Conservation (phyloP, 2,329 filamentous ascomycete genomes). For the Arthrobotrys entomopaga region DNA sequence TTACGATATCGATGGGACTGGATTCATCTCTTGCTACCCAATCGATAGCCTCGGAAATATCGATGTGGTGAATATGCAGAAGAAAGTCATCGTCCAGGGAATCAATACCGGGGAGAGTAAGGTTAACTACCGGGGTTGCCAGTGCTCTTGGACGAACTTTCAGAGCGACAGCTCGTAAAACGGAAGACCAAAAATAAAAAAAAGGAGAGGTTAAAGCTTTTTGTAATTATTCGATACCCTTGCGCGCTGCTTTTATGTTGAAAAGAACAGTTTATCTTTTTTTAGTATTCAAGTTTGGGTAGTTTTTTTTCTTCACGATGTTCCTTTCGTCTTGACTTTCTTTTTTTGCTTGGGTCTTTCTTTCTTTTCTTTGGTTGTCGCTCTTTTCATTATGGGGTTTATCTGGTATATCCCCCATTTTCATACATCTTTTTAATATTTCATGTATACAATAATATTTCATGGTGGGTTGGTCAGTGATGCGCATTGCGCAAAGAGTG, state of each 20-base stretch:
- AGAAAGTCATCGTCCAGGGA: constrained; percentile 6
- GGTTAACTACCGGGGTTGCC: constrained; percentile 45
- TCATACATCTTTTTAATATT: constrained; percentile 10
- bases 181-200: constrained; percentile 16
- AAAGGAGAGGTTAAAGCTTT: background rate
- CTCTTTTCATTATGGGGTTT: constrained; percentile 7
- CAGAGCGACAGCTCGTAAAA: constrained; percentile 33
- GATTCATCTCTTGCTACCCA: constrained; percentile 36
- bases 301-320: constrained; percentile 10
- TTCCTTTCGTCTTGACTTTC: background rate
- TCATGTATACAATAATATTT: constrained; percentile 16
- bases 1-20: constrained; percentile 10
- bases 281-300: background rate
- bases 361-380: background rate
- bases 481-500: background rate
- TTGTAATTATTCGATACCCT: constrained; percentile 49
- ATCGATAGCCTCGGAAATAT: constrained; percentile 45
- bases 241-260: constrained; percentile 7
- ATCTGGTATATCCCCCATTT: constrained; percentile 15
- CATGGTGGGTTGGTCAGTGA: too few species aligned
- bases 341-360: background rate
- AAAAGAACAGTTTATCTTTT: constrained; percentile 4
- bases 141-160: constrained; percentile 53
- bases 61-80: constrained; percentile 4
- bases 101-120: constrained; percentile 35